Evolutionary conservation across 495 filamentous ascomycete species (phyloP), one percentile per base, ranked within the genome.

Genomic region (Daldinia loculata): DNA sequence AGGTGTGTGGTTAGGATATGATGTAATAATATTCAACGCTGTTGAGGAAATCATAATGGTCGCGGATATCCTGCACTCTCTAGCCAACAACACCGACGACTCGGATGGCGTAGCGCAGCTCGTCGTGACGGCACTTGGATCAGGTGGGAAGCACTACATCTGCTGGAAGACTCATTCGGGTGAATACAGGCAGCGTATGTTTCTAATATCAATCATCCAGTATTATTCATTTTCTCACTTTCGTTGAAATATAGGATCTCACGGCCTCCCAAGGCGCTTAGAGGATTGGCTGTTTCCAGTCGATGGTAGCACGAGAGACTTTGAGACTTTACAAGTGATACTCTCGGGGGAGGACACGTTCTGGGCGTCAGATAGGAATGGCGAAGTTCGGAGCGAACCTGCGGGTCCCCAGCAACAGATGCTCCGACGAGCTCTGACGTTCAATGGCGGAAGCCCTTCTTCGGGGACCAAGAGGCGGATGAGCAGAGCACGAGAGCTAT

Each of bases 301-400:
- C 22, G 76, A 78, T 57, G 79, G 80, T n/a, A 69, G 73, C 52
- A 77, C 71, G 6, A 69, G 81, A 52, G 74, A 83, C 57, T 78
- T 80, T 52, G 72, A 73, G 24, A 76, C 78, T 2, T 66, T 83
- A 4, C 81, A 83, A 57, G 80, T 83, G 6, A 74, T 82, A 27
- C 72, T 83, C 27, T 77, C 79, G 8, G 78, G 79, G 27, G 79
- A 80, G 17, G 77, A 82, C 60, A 80, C 76, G 9, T 83, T 81
- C 67, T 82, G 77, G 57, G 81, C 80, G 1, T 81, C 80, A 3
- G 81, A 83, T 45, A 67, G 78, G 59, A 69, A 78, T 45, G 79
- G 80, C n/a, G 81, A 82, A 52, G 56, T 81, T 12, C 71, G 76
- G 8, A 77, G 72, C 30, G 74, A 76, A 36, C 61, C 62, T 7